These are phyloP conservation scores for Tagetes patula DNA, from an alignment of 129 eudicot genomes.

Conservation along the genomic window DNA sequence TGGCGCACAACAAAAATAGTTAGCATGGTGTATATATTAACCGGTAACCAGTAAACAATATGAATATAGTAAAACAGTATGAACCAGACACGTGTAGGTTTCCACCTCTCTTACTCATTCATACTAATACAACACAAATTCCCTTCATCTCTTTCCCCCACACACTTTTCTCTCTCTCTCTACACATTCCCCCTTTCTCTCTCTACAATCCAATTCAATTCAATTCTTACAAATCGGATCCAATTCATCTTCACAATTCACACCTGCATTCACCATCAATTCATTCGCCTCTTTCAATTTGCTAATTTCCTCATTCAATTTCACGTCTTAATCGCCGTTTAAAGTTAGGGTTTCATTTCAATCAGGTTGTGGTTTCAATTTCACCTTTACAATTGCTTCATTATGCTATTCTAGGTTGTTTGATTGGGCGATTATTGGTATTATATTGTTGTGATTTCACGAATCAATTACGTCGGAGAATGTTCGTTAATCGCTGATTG, in stretches of 20 bases:
- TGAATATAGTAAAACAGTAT: slow-evolving; percentile 24
- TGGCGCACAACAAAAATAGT: slow-evolving; percentile 20
- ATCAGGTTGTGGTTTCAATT: no score
- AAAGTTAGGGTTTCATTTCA: no score
- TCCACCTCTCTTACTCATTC: slow-evolving; percentile 31
- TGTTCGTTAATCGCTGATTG: background rate
- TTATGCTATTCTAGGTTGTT: no score
- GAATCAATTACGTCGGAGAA: no score
- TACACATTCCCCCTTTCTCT: slow-evolving; percentile 23
- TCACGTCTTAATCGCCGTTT: background rate
- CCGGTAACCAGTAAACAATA: slow-evolving; percentile 30
- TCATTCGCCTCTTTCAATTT: background rate
- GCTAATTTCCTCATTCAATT: background rate
- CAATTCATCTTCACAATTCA: background rate
- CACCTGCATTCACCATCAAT: slow-evolving; percentile 18
- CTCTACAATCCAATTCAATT: slow-evolving; percentile 19
- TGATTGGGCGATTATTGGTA: no score
- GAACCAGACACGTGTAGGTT: slow-evolving; percentile 42
- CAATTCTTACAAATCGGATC: slow-evolving; percentile 19
- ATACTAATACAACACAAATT: slow-evolving; percentile 26
- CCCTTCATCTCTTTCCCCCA: slow-evolving; percentile 21
- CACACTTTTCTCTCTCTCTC: slow-evolving; percentile 24
- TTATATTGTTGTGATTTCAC: no score
- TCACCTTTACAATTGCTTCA: no score
- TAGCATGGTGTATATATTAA: background rate